These are phyloP conservation scores for Trichoderma polysporum DNA, from an alignment of 2,329 filamentous ascomycete genomes.

Conservation along the genomic window DNA sequence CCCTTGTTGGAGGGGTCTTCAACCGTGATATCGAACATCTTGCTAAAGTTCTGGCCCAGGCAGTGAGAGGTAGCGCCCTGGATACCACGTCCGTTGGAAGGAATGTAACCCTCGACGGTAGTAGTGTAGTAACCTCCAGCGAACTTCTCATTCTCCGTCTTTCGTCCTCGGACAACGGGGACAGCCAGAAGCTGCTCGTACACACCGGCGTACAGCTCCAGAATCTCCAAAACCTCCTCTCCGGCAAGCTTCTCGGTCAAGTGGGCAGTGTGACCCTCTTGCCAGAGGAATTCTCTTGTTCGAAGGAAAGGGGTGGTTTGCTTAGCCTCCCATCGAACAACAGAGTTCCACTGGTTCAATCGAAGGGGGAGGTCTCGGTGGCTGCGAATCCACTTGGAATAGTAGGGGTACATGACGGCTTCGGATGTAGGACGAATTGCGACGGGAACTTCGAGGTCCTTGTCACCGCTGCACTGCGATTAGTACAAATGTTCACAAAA, in stretches of 20 bases:
- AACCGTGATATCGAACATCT: conserved; percentile 98
- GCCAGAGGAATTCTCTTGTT: conserved; percentile 95
- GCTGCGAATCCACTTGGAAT: conserved; percentile 93
- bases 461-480: conserved; percentile 66
- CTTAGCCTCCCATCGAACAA: conserved; percentile 95
- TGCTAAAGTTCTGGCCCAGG: conserved; percentile 96
- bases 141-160: conserved; percentile 98
- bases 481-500: not conserved
- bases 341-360: conserved; percentile 97
- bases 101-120: conserved; percentile 95
- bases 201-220: conserved; percentile 87
- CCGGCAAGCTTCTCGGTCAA: conserved; percentile 78
- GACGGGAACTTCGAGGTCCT: conserved; percentile 79
- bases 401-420: conserved; percentile 93
- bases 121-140: conserved; percentile 96
- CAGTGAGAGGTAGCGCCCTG: conserved; percentile 95
- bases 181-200: conserved; percentile 94
- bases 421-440: conserved; percentile 68
- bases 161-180: conserved; percentile 87
- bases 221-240: conserved; percentile 85
- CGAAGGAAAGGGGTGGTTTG: conserved; percentile 84
- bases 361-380: conserved; percentile 92
- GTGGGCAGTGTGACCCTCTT: conserved; percentile 91
- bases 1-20: conserved; percentile 86
- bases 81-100: conserved; percentile 91